Evolutionary conservation across 441 rosid genomes (phyloP).

Genomic region (Pelargonium myrrhifolium): DNA sequence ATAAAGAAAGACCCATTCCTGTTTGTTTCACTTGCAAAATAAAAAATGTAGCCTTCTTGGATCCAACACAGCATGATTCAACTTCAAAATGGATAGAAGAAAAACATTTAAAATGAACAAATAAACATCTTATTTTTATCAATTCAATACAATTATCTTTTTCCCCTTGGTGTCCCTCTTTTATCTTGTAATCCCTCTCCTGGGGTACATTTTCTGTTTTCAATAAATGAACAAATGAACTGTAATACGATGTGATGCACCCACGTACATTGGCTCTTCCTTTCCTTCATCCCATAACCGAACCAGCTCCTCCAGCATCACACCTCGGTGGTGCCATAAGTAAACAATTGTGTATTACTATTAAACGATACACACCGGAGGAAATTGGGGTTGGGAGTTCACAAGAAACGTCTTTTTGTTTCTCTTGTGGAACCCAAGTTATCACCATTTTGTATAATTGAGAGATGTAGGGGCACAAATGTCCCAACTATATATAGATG

Average conservation of each 20-base stretch:
- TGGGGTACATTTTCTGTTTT: conserved; percentile 17
- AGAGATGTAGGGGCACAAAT: conserved; percentile 18
- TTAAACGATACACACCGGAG: background rate
- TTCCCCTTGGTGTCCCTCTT: conserved; percentile 1
- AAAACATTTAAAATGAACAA: too few relatives aligned
- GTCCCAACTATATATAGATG: conserved; percentile 19
- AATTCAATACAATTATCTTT: conserved; percentile 19
- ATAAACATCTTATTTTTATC: too few relatives aligned
- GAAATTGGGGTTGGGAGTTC: background rate
- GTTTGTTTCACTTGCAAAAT: too few relatives aligned
- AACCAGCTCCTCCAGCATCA: conserved; percentile 23
- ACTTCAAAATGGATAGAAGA: too few relatives aligned
- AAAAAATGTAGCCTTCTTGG: too few relatives aligned
- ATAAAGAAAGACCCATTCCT: too few relatives aligned
- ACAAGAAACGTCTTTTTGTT: conserved; percentile 12
- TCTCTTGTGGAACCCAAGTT: conserved; percentile 13
- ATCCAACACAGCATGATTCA: too few relatives aligned
- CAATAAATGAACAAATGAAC: conserved; percentile 55
- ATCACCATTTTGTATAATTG: conserved; percentile 10
- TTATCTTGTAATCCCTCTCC: too few relatives aligned
- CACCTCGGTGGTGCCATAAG: background rate
- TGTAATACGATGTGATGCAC: conserved; percentile 30
- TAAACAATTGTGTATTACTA: background rate
- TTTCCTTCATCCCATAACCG: conserved; percentile 15
- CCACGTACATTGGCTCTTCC: conserved; percentile 23